Conservation (phyloP, 2,329 filamentous ascomycete species). For the Metarhizium sp. region DNA sequence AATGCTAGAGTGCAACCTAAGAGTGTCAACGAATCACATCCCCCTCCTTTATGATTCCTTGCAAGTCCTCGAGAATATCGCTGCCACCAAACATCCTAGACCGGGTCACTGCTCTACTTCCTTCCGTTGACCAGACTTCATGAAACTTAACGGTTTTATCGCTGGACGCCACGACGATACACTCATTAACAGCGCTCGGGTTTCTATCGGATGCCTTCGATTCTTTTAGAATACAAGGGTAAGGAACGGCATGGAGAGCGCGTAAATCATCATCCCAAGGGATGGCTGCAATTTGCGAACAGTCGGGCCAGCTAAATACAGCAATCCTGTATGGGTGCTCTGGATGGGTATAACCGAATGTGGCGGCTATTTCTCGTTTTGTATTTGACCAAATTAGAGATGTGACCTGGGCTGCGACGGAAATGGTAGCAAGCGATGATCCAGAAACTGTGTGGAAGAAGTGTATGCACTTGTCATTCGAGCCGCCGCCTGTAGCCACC, state of each 20-base stretch:
- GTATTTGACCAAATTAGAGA: conserved; percentile 84
- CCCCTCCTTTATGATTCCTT: conserved; percentile 68
- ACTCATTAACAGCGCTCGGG: conserved; percentile 32
- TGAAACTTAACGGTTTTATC: conserved; percentile 93
- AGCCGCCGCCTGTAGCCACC: conserved; percentile 84
- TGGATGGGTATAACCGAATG: conserved; percentile 87
- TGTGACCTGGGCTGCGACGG: conserved; percentile 88
- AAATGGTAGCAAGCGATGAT: conserved; percentile 77
- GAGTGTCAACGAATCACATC: conserved; percentile 56
- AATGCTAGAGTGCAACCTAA: not conserved
- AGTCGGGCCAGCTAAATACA: conserved; percentile 91
- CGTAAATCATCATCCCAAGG: conserved; percentile 73
- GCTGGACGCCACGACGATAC: conserved; percentile 84
- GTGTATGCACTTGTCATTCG: conserved; percentile 90
- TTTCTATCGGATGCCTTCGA: conserved; percentile 14
- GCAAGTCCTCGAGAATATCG: conserved; percentile 72
- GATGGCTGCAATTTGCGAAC: conserved; percentile 73
- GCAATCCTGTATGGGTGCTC: conserved; percentile 85
- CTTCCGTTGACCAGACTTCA: conserved; percentile 73
- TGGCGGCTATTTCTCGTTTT: conserved; percentile 79
- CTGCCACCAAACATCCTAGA: conserved; percentile 67
- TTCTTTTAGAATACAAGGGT: conserved; percentile 45
- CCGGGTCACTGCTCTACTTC: conserved; percentile 40
- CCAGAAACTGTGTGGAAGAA: conserved; percentile 88
- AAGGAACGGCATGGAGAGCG: conserved; percentile 81